Conservation (phyloP, 768 basidiomycete genomes). For the Phallus indusiatus region DNA sequence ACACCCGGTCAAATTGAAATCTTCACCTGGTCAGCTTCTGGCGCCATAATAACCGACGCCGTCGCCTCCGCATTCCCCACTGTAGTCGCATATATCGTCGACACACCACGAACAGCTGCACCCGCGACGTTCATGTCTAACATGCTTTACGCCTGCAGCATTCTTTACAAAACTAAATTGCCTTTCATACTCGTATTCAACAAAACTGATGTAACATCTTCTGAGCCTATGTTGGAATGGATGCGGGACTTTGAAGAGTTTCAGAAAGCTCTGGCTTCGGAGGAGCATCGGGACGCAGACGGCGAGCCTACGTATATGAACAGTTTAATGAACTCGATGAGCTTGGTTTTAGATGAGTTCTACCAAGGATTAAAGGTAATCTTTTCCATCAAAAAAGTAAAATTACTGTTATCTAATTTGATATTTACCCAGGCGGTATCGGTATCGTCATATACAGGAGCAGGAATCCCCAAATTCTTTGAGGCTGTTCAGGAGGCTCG, state of each 20-base stretch:
- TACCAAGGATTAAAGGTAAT: slow-evolving; percentile 87
- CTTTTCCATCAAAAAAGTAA: not conserved
- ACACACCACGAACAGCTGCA: slow-evolving; percentile 88
- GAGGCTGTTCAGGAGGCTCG: slow-evolving; percentile 82
- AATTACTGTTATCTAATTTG: not conserved
- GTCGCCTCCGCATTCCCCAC: slow-evolving; percentile 89
- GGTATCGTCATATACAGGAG: slow-evolving; percentile 94
- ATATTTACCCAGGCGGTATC: slow-evolving; percentile 67
- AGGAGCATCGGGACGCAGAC: slow-evolving; percentile 61
- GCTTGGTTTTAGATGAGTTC: slow-evolving; percentile 94
- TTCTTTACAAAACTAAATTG: slow-evolving; percentile 94
- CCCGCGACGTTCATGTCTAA: slow-evolving; percentile 99
- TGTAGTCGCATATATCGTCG: slow-evolving; percentile 93
- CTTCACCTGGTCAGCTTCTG: slow-evolving; percentile 99
- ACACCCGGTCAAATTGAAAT: slow-evolving; percentile 99
- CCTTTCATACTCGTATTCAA: slow-evolving; percentile 98
- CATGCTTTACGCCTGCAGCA: slow-evolving; percentile 99
- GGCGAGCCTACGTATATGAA: slow-evolving; percentile 98
- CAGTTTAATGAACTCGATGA: slow-evolving; percentile 98
- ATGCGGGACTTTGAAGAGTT: slow-evolving; percentile 97
- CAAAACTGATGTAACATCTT: slow-evolving; percentile 88
- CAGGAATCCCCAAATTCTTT: slow-evolving; percentile 86
- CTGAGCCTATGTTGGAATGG: slow-evolving; percentile 93
- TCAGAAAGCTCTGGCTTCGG: slow-evolving; percentile 74
- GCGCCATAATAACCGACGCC: slow-evolving; percentile 96